Conservation (phyloP, 2,329 filamentous ascomycete genomes). For the Fusarium verrucosum region DNA sequence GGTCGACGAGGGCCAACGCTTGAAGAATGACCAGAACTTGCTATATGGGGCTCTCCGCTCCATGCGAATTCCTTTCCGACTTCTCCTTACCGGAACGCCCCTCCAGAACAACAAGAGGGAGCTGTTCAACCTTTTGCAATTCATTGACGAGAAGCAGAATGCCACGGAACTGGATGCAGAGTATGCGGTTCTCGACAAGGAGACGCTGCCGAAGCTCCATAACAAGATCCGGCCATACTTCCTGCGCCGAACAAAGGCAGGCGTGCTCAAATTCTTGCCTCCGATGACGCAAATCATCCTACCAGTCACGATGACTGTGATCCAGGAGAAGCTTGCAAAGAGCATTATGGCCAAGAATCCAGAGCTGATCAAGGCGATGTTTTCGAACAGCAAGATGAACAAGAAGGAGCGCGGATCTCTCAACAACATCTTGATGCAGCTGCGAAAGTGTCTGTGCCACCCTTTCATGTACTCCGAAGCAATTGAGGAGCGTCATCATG, state of each 20-base stretch:
- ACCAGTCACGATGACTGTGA: conserved; percentile 90
- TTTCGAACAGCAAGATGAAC: conserved; percentile 74
- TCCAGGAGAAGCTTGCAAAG: conserved; percentile 95
- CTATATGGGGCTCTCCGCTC: conserved; percentile 79
- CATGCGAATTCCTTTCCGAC: conserved; percentile 82
- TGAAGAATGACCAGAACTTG: conserved; percentile 90
- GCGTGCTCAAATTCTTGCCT: conserved; percentile 90
- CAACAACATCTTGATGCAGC: conserved; percentile 94
- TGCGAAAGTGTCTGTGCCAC: conserved; percentile 94
- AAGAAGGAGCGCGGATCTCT: conserved; percentile 79
- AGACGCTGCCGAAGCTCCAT: conserved; percentile 84
- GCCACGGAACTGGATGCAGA: conserved; percentile 78
- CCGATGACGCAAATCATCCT: conserved; percentile 95
- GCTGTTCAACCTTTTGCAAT: conserved; percentile 95
- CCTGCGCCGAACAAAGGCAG: conserved; percentile 81
- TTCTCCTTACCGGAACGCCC: conserved; percentile 90
- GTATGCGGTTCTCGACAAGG: conserved; percentile 80
- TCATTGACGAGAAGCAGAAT: conserved; percentile 77
- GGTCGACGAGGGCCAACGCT: conserved; percentile 92
- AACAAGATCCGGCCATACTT: conserved; percentile 80
- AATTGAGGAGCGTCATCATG: conserved; percentile 82
- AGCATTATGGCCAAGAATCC: conserved; percentile 93
- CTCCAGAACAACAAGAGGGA: conserved; percentile 96
- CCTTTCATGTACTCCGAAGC: conserved; percentile 92
- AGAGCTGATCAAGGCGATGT: conserved; percentile 86